Evolutionary conservation across 768 basidiomycete genomes (phyloP), one percentile per base, ranked within the genome.

Genomic region (Termitomyces titanicus): DNA sequence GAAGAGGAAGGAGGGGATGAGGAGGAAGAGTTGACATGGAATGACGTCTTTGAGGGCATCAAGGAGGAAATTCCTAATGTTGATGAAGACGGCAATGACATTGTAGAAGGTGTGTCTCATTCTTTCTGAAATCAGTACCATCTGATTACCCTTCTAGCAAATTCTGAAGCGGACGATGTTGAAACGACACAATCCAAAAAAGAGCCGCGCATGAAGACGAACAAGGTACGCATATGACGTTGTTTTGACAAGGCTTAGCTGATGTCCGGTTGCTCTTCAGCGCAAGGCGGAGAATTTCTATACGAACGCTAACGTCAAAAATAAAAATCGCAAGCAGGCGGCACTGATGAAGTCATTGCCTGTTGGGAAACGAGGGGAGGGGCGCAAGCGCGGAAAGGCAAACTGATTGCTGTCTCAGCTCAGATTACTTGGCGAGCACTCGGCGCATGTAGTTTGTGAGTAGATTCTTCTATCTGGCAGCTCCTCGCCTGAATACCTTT

Each of bases 271-370:
- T 51, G 46, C 58, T 33, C 18, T 20, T n/a, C 65, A 92, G 93
- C 88, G 85, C 76, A 94, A 91, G 72, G 83, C 91, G 10, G 78
- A 80, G 53, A 98, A 98, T 74, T 98, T 94, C 75, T 97, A 92
- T 74, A 82, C 86, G 3, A 79, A 68, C 38, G 82, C 88, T 5
- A 94, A 94, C 59, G 90, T 94, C 59, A 94, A 94, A 77, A 93
- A 92, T 71, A 92, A 88, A 70, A 91, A 83, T 59, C 83, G 89
- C 33, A 71, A 72, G 45, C 88, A 86, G 63, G 78, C 83, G 20
- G 77, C 80, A 22, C 61, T 87, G 47, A 72, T 88, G 70, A 83
- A 81, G 65, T 75, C 81, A 10, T 66, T 85, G 20, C 76, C 80
- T 27, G 72, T 71, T 46, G 84, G 83, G 39, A 84, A 81, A 66